Conservation (phyloP, 768 basidiomycete species). For the Lepiota subincarnata region DNA sequence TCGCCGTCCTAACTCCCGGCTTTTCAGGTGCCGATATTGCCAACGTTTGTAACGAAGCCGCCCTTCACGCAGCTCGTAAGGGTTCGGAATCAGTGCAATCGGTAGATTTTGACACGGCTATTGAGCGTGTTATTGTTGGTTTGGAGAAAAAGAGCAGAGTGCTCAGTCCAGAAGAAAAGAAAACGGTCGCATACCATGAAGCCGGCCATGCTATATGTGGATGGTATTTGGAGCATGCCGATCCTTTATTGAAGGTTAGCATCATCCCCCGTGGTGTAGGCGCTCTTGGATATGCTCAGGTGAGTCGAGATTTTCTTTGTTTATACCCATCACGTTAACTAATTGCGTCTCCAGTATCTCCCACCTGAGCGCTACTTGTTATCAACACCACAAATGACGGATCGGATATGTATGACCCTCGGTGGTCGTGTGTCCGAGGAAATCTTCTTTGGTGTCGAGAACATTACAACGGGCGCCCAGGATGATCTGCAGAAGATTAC, state of each 20-base stretch:
- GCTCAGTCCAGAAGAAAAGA: constrained; percentile 94
- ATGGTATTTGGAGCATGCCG: constrained; percentile 97
- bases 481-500: constrained; percentile 99
- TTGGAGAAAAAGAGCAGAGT: constrained; percentile 94
- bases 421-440: constrained; percentile 98
- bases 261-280: constrained; percentile 97
- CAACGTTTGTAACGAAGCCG: constrained; percentile 98
- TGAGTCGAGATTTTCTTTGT: constrained; percentile 26
- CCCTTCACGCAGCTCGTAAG: constrained; percentile 88
- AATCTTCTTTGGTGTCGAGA: constrained; percentile 89
- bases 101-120: constrained; percentile 92
- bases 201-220: constrained; percentile 98
- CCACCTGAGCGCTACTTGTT: constrained; percentile 95
- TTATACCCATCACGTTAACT: constrained; percentile 4
- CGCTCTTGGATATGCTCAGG: constrained; percentile 95
- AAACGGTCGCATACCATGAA: constrained; percentile 97
- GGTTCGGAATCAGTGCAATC: constrained; percentile 75
- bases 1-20: constrained; percentile 94
- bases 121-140: constrained; percentile 97
- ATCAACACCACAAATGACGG: constrained; percentile 90
- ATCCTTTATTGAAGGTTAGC: constrained; percentile 94
- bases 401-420: constrained; percentile 97
- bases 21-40: constrained; percentile 99
- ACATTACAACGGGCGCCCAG: constrained; percentile 97
- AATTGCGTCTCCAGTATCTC: constrained; percentile 58